phyloP scores from a whole-genome alignment of 2,329 filamentous ascomycete species.

The Fusarium continuum region DNA sequence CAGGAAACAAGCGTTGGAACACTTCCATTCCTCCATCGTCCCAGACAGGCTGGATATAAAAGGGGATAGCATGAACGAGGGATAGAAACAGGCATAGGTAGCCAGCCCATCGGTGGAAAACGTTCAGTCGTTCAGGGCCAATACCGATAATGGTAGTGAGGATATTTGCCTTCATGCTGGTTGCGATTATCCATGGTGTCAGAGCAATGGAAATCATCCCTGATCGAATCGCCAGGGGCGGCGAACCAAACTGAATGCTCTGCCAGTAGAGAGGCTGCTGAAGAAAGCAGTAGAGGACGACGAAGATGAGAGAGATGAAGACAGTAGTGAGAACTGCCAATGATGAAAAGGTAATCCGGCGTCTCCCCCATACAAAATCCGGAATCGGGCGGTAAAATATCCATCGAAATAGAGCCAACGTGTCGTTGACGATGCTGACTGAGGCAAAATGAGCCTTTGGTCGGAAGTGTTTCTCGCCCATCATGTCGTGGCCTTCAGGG shows the following conservation, averaged over 20 bases:
- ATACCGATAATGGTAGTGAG: constrained; percentile 87
- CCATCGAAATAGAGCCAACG: constrained; percentile 84
- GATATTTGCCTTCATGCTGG: constrained; percentile 91
- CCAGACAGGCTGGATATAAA: constrained; percentile 89
- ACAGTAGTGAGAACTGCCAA: constrained; percentile 76
- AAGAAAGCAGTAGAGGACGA: constrained; percentile 83
- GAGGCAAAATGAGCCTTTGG: constrained; percentile 80
- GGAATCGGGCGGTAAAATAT: constrained; percentile 89
- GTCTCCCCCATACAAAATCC: constrained; percentile 72
- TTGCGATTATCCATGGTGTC: constrained; percentile 90
- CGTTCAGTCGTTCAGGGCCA: constrained; percentile 89
- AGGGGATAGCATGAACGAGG: constrained; percentile 86
- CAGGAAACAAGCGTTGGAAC: constrained; percentile 75
- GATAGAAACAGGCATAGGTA: constrained; percentile 87
- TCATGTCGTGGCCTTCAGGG: constrained; percentile 64
- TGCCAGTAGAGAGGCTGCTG: constrained; percentile 90
- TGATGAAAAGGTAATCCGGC: constrained; percentile 82
- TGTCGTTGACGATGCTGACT: constrained; percentile 77
- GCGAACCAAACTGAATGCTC: constrained; percentile 86
- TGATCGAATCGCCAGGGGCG: constrained; percentile 83
- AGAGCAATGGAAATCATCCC: constrained; percentile 94
- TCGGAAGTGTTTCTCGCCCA: constrained; percentile 65
- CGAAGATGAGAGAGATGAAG: constrained; percentile 73
- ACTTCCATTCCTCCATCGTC: constrained; percentile 77
- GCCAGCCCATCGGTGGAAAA: constrained; percentile 90